Conservation (phyloP, 768 basidiomycete genomes). For the Chlorophyllum brunneum region DNA sequence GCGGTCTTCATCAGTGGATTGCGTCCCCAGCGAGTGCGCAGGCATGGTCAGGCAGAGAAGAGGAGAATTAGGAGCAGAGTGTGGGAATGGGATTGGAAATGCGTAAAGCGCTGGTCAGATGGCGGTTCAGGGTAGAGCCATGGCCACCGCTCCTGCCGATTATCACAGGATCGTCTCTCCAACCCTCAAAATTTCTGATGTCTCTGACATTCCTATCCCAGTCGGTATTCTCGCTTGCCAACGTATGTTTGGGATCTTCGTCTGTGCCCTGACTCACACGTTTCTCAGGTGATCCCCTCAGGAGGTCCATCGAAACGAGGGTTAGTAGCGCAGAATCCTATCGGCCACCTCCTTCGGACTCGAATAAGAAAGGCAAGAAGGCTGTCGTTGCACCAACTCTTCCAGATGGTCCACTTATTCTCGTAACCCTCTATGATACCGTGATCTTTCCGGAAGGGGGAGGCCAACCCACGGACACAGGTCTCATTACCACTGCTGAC, state of each 20-base stretch:
- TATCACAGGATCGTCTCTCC: slow-evolving; percentile 67
- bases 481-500: slow-evolving; percentile 43
- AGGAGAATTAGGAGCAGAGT: neutral
- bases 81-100: slow-evolving; percentile 3
- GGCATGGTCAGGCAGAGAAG: neutral
- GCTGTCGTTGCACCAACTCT: slow-evolving; percentile 45
- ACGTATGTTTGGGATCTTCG: slow-evolving; percentile 36
- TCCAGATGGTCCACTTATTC: slow-evolving; percentile 46
- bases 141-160: slow-evolving; percentile 45
- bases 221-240: slow-evolving; percentile 81
- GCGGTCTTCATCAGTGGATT: slow-evolving; percentile 10
- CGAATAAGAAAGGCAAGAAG: slow-evolving; percentile 52
- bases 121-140: slow-evolving; percentile 17
- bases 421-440: slow-evolving; percentile 71
- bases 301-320: slow-evolving; percentile 51
- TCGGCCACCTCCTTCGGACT: slow-evolving; percentile 33
- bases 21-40: neutral
- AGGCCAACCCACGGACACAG: slow-evolving; percentile 77
- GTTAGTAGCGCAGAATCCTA: slow-evolving; percentile 49
- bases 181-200: slow-evolving; percentile 50
- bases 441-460: slow-evolving; percentile 81
- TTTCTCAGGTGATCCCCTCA: slow-evolving; percentile 62
- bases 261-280: neutral
- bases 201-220: slow-evolving; percentile 49
- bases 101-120: neutral